These are phyloP conservation scores for Curvularia hawaiiensis DNA, from an alignment of 2,329 filamentous ascomycete genomes.

Conservation along the genomic window DNA sequence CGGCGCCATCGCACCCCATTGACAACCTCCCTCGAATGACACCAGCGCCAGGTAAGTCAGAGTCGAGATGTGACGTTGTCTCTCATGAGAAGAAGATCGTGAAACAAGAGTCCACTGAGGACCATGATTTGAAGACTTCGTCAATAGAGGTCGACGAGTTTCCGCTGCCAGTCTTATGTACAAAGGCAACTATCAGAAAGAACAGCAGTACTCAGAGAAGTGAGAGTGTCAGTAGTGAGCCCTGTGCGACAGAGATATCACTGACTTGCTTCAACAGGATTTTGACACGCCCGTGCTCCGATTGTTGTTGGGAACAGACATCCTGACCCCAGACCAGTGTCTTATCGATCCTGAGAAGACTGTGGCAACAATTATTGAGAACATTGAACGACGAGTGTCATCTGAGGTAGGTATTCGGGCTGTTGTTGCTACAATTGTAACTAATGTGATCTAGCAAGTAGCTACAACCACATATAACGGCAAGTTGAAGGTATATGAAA, in stretches of 20 bases:
- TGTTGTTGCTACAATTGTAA: too few relatives aligned
- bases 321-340: background rate
- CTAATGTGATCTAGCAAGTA: background rate
- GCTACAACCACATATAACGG: background rate
- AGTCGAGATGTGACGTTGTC: background rate
- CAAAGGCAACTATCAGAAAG: background rate
- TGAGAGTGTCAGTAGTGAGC: background rate
- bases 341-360: background rate
- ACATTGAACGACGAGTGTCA: background rate
- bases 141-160: constrained; percentile 6
- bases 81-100: background rate
- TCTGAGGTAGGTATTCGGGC: background rate
- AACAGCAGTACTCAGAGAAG: background rate
- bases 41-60: constrained; percentile 8
- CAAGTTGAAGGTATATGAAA: background rate
- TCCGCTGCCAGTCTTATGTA: background rate
- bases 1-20: background rate
- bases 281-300: constrained; percentile 2
- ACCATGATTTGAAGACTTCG: background rate
- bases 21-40: constrained; percentile 2
- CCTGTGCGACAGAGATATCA: background rate
- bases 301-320: constrained; percentile 4
- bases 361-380: constrained; percentile 5
- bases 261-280: background rate
- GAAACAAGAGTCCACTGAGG: constrained; percentile 3